These are phyloP conservation scores for Phlebiopsis flavidoalba DNA, from an alignment of 768 basidiomycete genomes.

Conservation along the genomic window DNA sequence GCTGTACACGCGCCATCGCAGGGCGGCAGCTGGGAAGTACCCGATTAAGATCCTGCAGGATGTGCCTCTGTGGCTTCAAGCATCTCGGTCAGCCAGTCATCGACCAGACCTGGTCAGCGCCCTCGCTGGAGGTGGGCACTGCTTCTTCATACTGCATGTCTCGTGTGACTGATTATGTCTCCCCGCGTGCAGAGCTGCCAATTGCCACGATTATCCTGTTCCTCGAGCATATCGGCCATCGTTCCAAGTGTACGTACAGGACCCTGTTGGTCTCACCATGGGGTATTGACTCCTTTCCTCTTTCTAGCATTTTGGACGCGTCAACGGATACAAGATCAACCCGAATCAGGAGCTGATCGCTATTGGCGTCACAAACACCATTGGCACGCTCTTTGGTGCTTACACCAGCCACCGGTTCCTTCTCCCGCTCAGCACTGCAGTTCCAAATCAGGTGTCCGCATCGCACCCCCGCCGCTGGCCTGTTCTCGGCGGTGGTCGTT, in stretches of 20 bases:
- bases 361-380: slow-evolving; percentile 93
- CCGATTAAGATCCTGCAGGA: slow-evolving; percentile 80
- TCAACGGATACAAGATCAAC: slow-evolving; percentile 92
- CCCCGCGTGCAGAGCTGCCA: slow-evolving; percentile 48
- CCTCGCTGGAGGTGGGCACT: slow-evolving; percentile 40
- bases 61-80: slow-evolving; percentile 83
- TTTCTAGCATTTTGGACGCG: slow-evolving; percentile 78
- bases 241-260: slow-evolving; percentile 72
- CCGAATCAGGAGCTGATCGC: slow-evolving; percentile 95
- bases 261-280: neutral
- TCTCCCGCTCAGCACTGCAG: slow-evolving; percentile 96
- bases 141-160: neutral
- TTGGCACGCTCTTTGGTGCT: slow-evolving; percentile 85
- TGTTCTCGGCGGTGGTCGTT: slow-evolving; percentile 81
- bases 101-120: slow-evolving; percentile 52
- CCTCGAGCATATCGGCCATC: slow-evolving; percentile 95
- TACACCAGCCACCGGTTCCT: slow-evolving; percentile 98
- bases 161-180: neutral
- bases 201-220: slow-evolving; percentile 86
- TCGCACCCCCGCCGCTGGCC: slow-evolving; percentile 89
- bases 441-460: slow-evolving; percentile 81
- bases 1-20: slow-evolving; percentile 70
- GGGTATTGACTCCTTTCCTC: neutral
- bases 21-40: slow-evolving; percentile 54
- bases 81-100: slow-evolving; percentile 46